Evolutionary conservation across 139 green algal species (phyloP).

Genomic region (Coelastrella sp.): DNA sequence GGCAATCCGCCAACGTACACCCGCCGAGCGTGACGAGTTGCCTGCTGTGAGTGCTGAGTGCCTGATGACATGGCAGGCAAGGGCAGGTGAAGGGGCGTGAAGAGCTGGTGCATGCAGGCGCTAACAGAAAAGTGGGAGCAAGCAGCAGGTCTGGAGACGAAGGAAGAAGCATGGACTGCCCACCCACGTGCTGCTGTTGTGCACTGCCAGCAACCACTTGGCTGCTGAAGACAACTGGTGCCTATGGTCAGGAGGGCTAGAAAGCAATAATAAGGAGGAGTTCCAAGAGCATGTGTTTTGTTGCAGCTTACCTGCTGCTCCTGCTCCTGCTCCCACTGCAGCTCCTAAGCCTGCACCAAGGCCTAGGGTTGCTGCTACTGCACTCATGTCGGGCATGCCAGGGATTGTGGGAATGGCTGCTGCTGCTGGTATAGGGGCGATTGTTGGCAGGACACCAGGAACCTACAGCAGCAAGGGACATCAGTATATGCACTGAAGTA

Average conservation of each 20-base stretch:
- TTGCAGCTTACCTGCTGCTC: background rate
- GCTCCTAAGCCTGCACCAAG: background rate
- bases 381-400: slow-evolving; percentile 18
- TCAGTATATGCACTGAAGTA: no score
- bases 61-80: background rate
- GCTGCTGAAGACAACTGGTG: no score
- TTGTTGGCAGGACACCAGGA: slow-evolving; percentile 11
- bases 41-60: slow-evolving; percentile 79
- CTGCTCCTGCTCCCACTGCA: background rate
- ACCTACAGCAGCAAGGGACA: slow-evolving; percentile 14
- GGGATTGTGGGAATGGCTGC: background rate
- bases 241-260: no score
- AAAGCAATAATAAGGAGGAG: no score
- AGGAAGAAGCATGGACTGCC: no score
- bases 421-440: background rate
- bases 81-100: background rate
- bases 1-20: slow-evolving; percentile 98
- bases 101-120: background rate
- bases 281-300: no score
- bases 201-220: no score
- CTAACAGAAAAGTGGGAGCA: no score
- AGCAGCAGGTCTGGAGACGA: no score
- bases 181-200: no score
- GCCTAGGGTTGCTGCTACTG: slow-evolving; percentile 15
- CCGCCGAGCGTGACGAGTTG: slow-evolving; percentile 91